A percentile compares a stretch with the other conserved stretches of the same genome.
phyloP scores from a whole-genome alignment of 2,329 filamentous ascomycete genomes.

The Davidsoniella virescens region DNA sequence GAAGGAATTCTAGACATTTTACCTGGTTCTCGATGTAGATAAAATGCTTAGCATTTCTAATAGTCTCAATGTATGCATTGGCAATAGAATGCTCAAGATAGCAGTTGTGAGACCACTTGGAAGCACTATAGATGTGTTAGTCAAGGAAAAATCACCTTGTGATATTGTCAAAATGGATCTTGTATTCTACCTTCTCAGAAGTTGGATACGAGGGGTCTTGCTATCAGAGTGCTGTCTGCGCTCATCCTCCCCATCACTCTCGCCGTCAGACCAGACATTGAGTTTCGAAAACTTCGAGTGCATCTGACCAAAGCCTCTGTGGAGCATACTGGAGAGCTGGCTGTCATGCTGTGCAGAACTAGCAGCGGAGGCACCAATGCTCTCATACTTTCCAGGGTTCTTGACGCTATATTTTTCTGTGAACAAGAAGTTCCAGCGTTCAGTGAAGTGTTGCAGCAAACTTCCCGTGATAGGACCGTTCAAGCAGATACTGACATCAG shows the following conservation, averaged over 20 bases:
- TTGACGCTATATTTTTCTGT: constrained; percentile 55
- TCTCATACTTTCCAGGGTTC: constrained; percentile 34
- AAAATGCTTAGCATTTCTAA: constrained; percentile 52
- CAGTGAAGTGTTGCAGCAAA: constrained; percentile 60
- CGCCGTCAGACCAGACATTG: constrained; percentile 4
- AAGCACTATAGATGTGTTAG: constrained; percentile 22
- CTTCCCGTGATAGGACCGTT: constrained; percentile 60
- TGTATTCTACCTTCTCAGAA: constrained; percentile 30
- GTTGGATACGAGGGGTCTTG: constrained; percentile 25
- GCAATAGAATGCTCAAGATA: constrained; percentile 59
- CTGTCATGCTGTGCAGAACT: neutral
- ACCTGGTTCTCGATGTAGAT: constrained; percentile 66
- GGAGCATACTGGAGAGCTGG: constrained; percentile 8
- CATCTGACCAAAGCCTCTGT: constrained; percentile 9
- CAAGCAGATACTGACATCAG: constrained; percentile 65
- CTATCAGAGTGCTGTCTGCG: neutral
- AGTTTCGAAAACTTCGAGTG: constrained; percentile 11
- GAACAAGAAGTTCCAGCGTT: constrained; percentile 87
- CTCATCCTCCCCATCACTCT: neutral
- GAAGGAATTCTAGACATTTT: constrained; percentile 6
- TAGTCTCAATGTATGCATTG: constrained; percentile 65
- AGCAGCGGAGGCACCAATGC: constrained; percentile 13
- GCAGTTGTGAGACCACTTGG: constrained; percentile 36
- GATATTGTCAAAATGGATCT: no score
- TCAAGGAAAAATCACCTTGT: neutral